Percentiles rank a stretch among this genome's conserved stretches.
phyloP scores from a whole-genome alignment of 306 rosid genomes.

The Carpinus viminea region DNA sequence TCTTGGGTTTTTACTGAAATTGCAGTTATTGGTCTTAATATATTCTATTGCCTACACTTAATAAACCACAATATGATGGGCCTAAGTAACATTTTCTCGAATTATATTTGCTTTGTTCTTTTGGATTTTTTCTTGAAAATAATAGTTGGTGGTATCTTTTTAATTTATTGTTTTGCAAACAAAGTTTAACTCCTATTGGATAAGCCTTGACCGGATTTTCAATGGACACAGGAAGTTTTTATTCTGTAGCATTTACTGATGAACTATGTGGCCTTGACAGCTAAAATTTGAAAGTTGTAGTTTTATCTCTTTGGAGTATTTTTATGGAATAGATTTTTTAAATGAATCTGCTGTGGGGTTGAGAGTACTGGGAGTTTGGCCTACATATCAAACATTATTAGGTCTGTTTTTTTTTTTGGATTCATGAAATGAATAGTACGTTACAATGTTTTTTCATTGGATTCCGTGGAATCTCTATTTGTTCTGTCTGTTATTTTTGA shows the following conservation, averaged over 20 bases:
- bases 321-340: background rate
- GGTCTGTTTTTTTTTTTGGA: background rate
- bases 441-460: conserved; percentile 9
- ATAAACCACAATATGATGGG: background rate
- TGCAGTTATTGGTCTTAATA: background rate
- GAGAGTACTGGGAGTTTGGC: background rate
- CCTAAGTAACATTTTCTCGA: background rate
- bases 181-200: background rate
- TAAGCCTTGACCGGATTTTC: background rate
- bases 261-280: background rate
- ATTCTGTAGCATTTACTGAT: background rate
- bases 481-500: conserved; percentile 16
- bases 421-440: conserved; percentile 14
- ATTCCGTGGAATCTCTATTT: conserved; percentile 6
- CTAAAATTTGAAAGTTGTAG: background rate
- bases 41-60: background rate
- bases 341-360: background rate
- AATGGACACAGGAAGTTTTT: background rate
- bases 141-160: background rate
- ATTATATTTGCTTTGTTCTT: background rate
- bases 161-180: background rate
- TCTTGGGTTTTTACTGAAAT: background rate
- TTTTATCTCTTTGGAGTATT: background rate
- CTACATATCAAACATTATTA: background rate
- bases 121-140: background rate